phyloP scores from a whole-genome alignment of 2,329 filamentous ascomycete species.

The Tolypocladium album region DNA sequence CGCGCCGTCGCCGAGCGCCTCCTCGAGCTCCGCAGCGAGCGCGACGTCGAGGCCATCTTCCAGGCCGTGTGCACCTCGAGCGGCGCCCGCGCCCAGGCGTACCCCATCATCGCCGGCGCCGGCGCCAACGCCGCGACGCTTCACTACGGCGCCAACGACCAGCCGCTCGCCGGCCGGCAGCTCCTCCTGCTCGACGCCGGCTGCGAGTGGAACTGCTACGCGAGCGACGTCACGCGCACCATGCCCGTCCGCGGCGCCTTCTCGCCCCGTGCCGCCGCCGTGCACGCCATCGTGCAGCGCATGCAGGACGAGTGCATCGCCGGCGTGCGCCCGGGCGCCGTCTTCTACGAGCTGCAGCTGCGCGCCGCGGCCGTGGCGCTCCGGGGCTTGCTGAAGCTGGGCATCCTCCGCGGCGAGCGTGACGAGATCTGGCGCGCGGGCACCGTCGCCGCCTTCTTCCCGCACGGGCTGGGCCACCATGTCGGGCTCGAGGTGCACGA shows the following conservation, averaged over 20 bases:
- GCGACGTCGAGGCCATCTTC: slow-evolving; percentile 74
- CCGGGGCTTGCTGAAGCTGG: slow-evolving; percentile 57
- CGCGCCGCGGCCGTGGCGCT: slow-evolving; percentile 64
- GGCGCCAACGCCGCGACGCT: slow-evolving; percentile 75
- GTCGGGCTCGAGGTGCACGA: slow-evolving; percentile 58
- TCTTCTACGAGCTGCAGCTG: slow-evolving; percentile 63
- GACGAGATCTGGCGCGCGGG: slow-evolving; percentile 43
- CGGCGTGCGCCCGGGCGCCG: slow-evolving; percentile 55
- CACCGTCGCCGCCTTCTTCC: slow-evolving; percentile 52
- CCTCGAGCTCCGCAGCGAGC: slow-evolving; percentile 58
- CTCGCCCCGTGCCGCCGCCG: slow-evolving; percentile 53
- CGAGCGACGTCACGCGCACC: slow-evolving; percentile 81
- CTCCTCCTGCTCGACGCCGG: slow-evolving; percentile 81
- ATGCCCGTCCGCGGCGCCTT: slow-evolving; percentile 67
- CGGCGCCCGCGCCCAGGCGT: slow-evolving; percentile 70
- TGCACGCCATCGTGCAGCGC: slow-evolving; percentile 66
- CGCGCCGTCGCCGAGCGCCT: slow-evolving; percentile 57
- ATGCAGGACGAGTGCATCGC: slow-evolving; percentile 74
- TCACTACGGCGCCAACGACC: slow-evolving; percentile 77
- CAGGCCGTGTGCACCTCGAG: slow-evolving; percentile 58
- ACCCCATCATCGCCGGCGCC: slow-evolving; percentile 78
- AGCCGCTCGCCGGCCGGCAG: slow-evolving; percentile 56
- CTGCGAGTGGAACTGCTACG: slow-evolving; percentile 76
- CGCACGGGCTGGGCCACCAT: slow-evolving; percentile 55
- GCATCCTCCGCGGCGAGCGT: slow-evolving; percentile 56